A percentile compares a stretch with the other conserved stretches of the same genome.
Evolutionary conservation across 352 stramenopile genomes (phyloP).

Genomic region (Pythium periplocum): DNA sequence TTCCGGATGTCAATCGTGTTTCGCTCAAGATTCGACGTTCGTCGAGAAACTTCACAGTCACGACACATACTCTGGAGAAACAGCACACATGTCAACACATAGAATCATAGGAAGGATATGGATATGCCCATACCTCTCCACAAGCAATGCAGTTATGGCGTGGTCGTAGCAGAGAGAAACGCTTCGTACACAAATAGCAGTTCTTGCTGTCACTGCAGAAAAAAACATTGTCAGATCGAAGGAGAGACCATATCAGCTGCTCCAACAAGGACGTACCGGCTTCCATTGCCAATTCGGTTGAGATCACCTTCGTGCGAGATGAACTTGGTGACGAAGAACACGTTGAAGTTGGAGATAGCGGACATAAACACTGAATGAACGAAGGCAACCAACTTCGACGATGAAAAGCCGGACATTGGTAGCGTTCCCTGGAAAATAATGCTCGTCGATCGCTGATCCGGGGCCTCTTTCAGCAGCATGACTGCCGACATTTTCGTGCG

Average conservation of each 20-base stretch:
- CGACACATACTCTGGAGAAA: conserved; percentile 49
- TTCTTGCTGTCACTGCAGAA: conserved; percentile 40
- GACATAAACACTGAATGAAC: conserved; percentile 38
- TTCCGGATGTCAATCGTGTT: conserved; percentile 25
- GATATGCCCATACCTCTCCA: conserved; percentile 25
- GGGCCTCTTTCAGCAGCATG: conserved; percentile 51
- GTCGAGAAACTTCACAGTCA: conserved; percentile 52
- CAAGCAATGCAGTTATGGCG: conserved; percentile 65
- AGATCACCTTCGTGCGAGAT: conserved; percentile 50
- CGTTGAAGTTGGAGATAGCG: conserved; percentile 46
- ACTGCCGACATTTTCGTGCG: conserved; percentile 51
- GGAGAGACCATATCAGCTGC: conserved; percentile 4
- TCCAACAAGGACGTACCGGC: conserved; percentile 23
- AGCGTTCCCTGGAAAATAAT: conserved; percentile 59
- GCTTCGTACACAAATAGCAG: conserved; percentile 69
- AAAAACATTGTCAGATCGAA: conserved; percentile 5
- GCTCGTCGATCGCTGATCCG: conserved; percentile 29
- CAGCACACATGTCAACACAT: conserved; percentile 3
- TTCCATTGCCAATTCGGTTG: conserved; percentile 22
- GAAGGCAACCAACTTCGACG: conserved; percentile 19
- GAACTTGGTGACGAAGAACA: conserved; percentile 53
- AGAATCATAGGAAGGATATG: neutral
- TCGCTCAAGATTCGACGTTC: conserved; percentile 43
- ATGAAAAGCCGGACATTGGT: conserved; percentile 30
- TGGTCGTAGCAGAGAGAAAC: conserved; percentile 60